Evolutionary conservation across 83 land plant species (phyloP).

Genomic region (Picea abies): DNA sequence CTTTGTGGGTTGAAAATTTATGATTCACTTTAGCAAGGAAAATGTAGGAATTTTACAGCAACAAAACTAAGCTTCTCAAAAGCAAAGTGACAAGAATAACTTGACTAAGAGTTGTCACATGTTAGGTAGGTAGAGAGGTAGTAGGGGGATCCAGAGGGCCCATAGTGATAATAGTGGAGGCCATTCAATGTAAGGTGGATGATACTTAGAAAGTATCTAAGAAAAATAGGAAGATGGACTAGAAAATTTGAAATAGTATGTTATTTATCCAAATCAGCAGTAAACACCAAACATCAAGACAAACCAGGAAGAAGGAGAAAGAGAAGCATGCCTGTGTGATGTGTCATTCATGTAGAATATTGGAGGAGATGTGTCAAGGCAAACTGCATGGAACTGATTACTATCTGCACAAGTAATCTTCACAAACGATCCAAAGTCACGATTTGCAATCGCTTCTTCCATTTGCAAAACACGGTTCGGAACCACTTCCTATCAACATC

Average conservation of each 20-base stretch:
- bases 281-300: not conserved
- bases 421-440: constrained; percentile 87
- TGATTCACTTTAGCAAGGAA: no score
- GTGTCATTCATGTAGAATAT: constrained; percentile 98
- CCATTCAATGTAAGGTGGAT: no score
- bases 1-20: no score
- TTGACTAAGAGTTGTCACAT: no score
- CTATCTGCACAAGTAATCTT: constrained; percentile 91
- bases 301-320: not conserved
- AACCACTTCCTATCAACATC: constrained; percentile 72
- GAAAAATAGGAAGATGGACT: no score
- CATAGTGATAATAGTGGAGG: no score
- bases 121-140: no score
- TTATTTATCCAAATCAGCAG: constrained; percentile 4
- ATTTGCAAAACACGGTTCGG: constrained; percentile 83
- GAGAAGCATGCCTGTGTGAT: constrained; percentile 72
- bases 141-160: no score
- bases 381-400: constrained; percentile 98
- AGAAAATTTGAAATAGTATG: not conserved
- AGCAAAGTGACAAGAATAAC: no score
- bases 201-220: no score
- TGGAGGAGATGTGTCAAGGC: constrained; percentile 96
- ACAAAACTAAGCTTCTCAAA: no score
- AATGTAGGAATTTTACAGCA: no score
- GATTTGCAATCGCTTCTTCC: constrained; percentile 86